Evolutionary conservation across 768 basidiomycete species (phyloP).

Genomic region (Rhodosporidiobolus sp.): DNA sequence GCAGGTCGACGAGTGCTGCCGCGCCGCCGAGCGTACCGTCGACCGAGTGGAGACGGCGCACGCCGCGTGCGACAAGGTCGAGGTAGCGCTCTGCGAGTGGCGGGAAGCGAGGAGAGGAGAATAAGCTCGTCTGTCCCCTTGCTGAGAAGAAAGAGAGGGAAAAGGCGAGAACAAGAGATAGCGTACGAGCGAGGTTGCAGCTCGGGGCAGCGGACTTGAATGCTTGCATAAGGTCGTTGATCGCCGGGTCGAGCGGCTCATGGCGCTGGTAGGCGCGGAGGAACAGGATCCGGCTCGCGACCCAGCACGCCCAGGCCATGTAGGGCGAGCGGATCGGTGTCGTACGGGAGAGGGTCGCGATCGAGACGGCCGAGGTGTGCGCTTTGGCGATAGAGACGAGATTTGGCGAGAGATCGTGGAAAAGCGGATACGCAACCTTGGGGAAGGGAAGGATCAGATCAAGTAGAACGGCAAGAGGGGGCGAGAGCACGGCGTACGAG

Average conservation of each 20-base stretch:
- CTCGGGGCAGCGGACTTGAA: not conserved
- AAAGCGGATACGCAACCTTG: not conserved
- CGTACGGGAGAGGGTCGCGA: not conserved
- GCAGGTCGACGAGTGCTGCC: not conserved
- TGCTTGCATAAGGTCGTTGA: not conserved
- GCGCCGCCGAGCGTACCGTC: constrained; percentile 2
- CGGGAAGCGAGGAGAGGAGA: not conserved
- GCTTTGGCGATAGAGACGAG: not conserved
- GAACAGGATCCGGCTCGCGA: not conserved
- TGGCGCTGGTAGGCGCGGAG: not conserved
- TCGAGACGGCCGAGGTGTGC: not conserved
- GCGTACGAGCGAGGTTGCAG: not conserved
- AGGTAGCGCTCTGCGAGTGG: not conserved
- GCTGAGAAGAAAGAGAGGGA: not conserved
- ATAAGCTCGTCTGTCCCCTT: too few relatives aligned
- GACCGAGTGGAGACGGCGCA: not conserved
- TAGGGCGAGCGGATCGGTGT: not conserved
- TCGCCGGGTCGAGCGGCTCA: not conserved
- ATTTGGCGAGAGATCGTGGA: not conserved
- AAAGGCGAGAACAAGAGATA: too few relatives aligned
- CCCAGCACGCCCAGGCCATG: not conserved
- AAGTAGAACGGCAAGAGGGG: too few relatives aligned
- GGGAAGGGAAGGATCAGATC: not conserved
- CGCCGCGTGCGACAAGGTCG: not conserved
- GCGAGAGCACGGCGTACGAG: not conserved